phyloP scores from a whole-genome alignment of 345 rosid species.

The Trapa incisa region DNA sequence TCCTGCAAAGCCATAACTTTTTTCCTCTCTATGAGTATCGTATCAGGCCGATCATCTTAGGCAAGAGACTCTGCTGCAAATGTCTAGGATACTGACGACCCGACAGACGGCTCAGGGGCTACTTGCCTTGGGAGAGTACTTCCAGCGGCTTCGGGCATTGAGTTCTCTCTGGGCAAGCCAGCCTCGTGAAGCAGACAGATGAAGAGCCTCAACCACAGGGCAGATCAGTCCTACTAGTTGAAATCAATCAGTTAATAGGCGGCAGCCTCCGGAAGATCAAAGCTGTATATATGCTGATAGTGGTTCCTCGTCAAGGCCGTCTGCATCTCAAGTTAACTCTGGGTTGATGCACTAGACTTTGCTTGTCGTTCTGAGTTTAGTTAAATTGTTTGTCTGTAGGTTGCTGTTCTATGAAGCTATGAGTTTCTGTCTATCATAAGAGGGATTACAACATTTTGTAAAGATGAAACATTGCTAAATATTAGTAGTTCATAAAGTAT shows the following conservation, averaged over 20 bases:
- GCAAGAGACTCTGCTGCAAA: conserved; percentile 68
- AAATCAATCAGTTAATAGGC: neutral
- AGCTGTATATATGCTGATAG: conserved; percentile 18
- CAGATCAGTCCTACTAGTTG: neutral
- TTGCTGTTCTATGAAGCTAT: neutral
- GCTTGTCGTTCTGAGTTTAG: neutral
- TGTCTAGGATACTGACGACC: conserved; percentile 55
- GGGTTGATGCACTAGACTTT: neutral
- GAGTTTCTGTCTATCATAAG: neutral
- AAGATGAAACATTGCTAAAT: neutral
- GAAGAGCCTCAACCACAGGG: conserved; percentile 1
- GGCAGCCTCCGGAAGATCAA: conserved; percentile 10
- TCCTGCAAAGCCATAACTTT: neutral
- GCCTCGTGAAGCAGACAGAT: conserved; percentile 40
- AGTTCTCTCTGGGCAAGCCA: conserved; percentile 57
- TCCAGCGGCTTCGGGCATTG: conserved; percentile 55
- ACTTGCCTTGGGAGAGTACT: conserved; percentile 75
- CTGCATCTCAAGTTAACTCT: neutral
- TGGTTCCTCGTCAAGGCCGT: neutral
- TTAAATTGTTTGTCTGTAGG: neutral
- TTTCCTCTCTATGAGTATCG: conserved; percentile 1
- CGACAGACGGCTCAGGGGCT: conserved; percentile 80
- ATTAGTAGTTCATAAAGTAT: neutral
- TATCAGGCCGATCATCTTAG: conserved; percentile 86
- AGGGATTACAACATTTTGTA: neutral